Conservation (phyloP, 495 filamentous ascomycete genomes). For the Neurospora africana region DNA sequence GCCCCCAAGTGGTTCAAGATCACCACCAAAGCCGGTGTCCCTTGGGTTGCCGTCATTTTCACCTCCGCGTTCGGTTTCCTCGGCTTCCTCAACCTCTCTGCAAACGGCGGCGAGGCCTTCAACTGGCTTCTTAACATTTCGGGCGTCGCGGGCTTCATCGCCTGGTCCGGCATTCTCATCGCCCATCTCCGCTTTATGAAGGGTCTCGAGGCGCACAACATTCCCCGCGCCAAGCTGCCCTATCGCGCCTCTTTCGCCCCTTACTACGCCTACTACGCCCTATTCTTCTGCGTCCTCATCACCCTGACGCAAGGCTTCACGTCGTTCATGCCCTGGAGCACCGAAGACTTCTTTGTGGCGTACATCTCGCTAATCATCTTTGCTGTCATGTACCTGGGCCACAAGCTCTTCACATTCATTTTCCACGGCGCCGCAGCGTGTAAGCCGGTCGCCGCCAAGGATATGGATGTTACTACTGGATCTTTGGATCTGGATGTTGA, state of each 20-base stretch:
- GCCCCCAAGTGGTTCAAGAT: slow-evolving; percentile 40
- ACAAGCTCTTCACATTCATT: slow-evolving; percentile 33
- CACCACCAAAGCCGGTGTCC: slow-evolving; percentile 32
- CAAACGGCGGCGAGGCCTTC: slow-evolving; percentile 43
- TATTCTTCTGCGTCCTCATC: slow-evolving; percentile 55
- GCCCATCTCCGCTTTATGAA: slow-evolving; percentile 54
- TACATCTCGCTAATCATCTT: slow-evolving; percentile 56
- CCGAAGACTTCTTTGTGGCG: slow-evolving; percentile 47
- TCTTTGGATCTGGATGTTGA: neutral
- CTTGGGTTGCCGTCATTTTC: slow-evolving; percentile 28
- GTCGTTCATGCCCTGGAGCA: slow-evolving; percentile 51
- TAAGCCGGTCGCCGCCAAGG: neutral
- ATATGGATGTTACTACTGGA: neutral
- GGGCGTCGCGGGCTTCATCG: slow-evolving; percentile 56
- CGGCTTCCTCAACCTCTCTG: slow-evolving; percentile 44
- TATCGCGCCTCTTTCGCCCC: slow-evolving; percentile 51
- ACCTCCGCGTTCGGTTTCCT: slow-evolving; percentile 40
- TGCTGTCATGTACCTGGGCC: slow-evolving; percentile 44
- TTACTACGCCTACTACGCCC: slow-evolving; percentile 46
- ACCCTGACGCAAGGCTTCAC: slow-evolving; percentile 63
- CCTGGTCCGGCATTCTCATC: slow-evolving; percentile 49
- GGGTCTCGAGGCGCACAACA: slow-evolving; percentile 45
- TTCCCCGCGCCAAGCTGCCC: slow-evolving; percentile 41
- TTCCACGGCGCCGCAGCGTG: neutral
- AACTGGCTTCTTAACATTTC: slow-evolving; percentile 50